phyloP scores from a whole-genome alignment of 805 yeast genomes.

The Lipomyces spencermartinsiae region DNA sequence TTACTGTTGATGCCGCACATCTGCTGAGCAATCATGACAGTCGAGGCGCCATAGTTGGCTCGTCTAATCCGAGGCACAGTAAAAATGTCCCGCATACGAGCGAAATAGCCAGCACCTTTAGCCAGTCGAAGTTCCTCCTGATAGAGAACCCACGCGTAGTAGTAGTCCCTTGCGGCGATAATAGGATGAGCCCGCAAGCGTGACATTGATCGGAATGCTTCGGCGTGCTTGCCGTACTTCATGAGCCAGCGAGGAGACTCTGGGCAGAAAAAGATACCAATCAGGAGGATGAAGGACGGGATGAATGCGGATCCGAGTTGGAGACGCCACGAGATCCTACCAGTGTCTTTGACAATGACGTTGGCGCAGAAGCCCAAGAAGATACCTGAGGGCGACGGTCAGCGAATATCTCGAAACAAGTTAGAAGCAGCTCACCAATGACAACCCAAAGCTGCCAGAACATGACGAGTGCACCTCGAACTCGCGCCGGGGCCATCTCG shows the following conservation, averaged over 20 bases:
- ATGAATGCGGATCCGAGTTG: constrained; percentile 70
- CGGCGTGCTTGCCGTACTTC: constrained; percentile 55
- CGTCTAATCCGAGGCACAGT: constrained; percentile 80
- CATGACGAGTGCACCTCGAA: no score
- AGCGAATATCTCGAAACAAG: no score
- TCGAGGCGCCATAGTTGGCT: constrained; percentile 77
- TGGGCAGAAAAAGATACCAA: constrained; percentile 63
- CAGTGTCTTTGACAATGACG: constrained; percentile 61
- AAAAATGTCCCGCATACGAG: constrained; percentile 53
- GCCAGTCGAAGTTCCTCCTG: constrained; percentile 43
- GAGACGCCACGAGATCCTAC: constrained; percentile 57
- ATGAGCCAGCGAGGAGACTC: constrained; percentile 77
- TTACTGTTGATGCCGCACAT: constrained; percentile 79
- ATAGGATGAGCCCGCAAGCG: constrained; percentile 55
- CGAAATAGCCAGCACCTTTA: constrained; percentile 49
- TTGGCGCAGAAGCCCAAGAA: constrained; percentile 68
- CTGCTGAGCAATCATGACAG: constrained; percentile 84
- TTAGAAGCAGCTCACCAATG: no score
- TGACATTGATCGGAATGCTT: constrained; percentile 58
- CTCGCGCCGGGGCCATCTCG: no score
- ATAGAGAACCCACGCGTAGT: constrained; percentile 56
- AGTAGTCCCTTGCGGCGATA: constrained; percentile 70
- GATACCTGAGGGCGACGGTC: constrained; percentile 74
- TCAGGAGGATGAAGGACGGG: constrained; percentile 60
- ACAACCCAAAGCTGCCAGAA: no score